These are phyloP conservation scores for Marasmius oreades DNA, from an alignment of 1,284 basidiomycete species.

Conservation along the genomic window DNA sequence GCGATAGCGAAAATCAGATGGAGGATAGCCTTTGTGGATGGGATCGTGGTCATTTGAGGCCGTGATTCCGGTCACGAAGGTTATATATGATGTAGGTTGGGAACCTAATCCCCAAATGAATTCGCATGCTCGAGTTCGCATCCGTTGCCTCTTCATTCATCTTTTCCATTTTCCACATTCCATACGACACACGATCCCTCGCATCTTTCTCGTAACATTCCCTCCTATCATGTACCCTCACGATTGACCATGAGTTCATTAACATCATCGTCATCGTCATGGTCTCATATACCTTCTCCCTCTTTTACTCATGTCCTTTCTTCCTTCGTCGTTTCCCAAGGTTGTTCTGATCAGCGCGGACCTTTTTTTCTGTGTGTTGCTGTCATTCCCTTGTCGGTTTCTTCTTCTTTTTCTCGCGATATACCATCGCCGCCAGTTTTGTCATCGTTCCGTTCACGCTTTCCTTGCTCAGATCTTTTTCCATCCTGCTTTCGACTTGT, in stretches of 20 bases:
- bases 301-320: background rate
- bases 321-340: background rate
- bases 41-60: background rate
- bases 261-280: background rate
- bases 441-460: too few relatives aligned
- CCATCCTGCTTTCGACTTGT: too few relatives aligned
- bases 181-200: background rate
- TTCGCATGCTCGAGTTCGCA: background rate
- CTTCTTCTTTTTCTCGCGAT: too few relatives aligned
- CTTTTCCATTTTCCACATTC: background rate
- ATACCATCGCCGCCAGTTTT: too few relatives aligned
- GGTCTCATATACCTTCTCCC: background rate
- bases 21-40: too few relatives aligned
- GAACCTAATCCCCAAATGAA: constrained; percentile 2
- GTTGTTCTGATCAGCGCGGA: background rate
- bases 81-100: constrained; percentile 10
- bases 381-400: too few relatives aligned
- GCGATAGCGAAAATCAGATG: too few relatives aligned
- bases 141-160: background rate
- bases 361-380: too few relatives aligned
- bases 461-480: too few relatives aligned
- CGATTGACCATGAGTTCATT: background rate
- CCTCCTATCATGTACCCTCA: background rate
- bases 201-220: background rate
- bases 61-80: background rate